A percentile compares a stretch with the other conserved stretches of the same genome.
Conservation (phyloP, 148 eudicot species). For the Gaultheria prostrata region DNA sequence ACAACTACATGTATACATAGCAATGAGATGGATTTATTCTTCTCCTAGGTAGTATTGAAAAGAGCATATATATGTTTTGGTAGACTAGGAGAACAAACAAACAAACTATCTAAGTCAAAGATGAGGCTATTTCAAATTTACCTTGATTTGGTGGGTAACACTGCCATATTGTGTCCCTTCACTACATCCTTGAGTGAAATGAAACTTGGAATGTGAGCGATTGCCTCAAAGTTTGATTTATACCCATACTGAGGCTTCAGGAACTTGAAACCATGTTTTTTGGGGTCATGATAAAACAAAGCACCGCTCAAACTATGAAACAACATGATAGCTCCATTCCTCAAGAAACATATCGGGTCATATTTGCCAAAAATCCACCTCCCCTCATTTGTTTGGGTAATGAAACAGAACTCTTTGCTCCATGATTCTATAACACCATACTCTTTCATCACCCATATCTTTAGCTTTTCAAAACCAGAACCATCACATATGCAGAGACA, state of each 20-base stretch:
- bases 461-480: neutral
- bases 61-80: neutral
- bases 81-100: neutral
- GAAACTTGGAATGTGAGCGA: slow-evolving; percentile 20
- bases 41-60: too few species aligned
- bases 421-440: slow-evolving; percentile 25
- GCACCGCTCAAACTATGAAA: neutral
- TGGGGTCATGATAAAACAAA: slow-evolving; percentile 18
- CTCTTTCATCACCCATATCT: slow-evolving; percentile 23
- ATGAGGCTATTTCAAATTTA: neutral
- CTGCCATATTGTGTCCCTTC: slow-evolving; percentile 9
- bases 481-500: slow-evolving; percentile 17
- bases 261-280: neutral
- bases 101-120: neutral
- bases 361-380: neutral
- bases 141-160: slow-evolving; percentile 16
- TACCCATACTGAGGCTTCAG: neutral
- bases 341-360: slow-evolving; percentile 13
- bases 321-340: slow-evolving; percentile 21
- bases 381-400: neutral
- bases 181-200: slow-evolving; percentile 26
- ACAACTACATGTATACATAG: too few species aligned
- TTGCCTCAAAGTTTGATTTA: neutral
- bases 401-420: slow-evolving; percentile 15
- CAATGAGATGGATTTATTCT: neutral